phyloP scores from a whole-genome alignment of 257 asterid species.

The Penstemon davidsonii region DNA sequence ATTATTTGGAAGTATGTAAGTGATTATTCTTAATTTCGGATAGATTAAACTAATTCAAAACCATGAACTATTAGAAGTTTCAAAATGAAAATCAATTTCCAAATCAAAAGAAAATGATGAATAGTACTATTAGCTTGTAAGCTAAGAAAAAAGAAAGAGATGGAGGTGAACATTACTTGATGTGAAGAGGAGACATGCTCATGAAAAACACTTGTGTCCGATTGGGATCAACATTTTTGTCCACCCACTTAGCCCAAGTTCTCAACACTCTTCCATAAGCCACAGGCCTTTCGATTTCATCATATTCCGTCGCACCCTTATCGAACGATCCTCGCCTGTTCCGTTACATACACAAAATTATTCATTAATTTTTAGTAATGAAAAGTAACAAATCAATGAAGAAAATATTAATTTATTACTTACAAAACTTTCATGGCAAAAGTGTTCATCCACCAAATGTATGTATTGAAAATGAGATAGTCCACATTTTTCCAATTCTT shows the following conservation, averaged over 20 bases:
- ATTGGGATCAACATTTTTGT: constrained; percentile 54
- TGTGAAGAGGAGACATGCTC: constrained; percentile 99
- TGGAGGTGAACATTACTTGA: constrained; percentile 49
- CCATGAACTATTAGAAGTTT: background rate
- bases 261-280: constrained; percentile 69
- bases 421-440: constrained; percentile 73
- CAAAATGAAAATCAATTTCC: no score
- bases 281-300: constrained; percentile 58
- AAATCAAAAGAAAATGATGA: constrained; percentile 4
- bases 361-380: background rate
- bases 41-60: background rate
- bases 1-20: no score
- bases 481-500: constrained; percentile 73
- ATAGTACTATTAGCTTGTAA: constrained; percentile 23
- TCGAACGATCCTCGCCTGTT: constrained; percentile 78
- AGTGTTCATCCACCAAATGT: constrained; percentile 98
- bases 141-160: background rate
- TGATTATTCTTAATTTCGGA: background rate
- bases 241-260: constrained; percentile 83
- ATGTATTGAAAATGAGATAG: constrained; percentile 77
- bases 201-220: constrained; percentile 69
- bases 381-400: background rate
- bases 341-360: background rate
- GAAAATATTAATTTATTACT: constrained; percentile 26
- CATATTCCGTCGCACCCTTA: constrained; percentile 59